Base-by-base conservation (phyloP, 225 moss, liverwort and hornwort species). In the Ulota crispa region DNA sequence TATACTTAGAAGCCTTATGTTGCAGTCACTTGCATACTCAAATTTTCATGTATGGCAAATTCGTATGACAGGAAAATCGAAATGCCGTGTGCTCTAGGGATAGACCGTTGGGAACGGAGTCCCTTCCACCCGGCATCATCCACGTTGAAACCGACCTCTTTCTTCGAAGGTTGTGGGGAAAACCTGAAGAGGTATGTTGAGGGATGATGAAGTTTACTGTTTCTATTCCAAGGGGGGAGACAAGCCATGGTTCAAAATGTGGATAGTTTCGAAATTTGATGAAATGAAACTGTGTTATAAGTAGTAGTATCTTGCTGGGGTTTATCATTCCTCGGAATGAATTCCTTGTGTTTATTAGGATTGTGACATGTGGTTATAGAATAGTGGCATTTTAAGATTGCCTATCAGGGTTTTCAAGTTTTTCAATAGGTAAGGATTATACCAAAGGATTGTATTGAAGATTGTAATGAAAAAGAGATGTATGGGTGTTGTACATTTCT, bases 101-200 rank as follows among this genome's bases (percentile, higher is more conserved):
- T 64, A 88, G 59, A 80, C 86, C 88, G n/a, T 88, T 43, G 52
- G 90, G 90, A 84, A 90, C 90, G 28, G 87, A 86, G 75, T 42
- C 42, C 31, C 87, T 90, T 73, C 90, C 90, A 72, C 80, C 77
- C 80, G 88, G 85, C 50, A 90, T 90, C 42, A 79, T 86, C 2
- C 76, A 86, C 77, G 26, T 70, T 42, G 76, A 81, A 50, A 76
- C 90, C 8, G 90, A 90, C 68, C 88, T 88, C 76, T 90, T 85
- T 82, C 90, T 82, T 70, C 88, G 90, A 53, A 86, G 90, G 73
- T 77, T 90, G 36, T 90, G 90, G 90, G 90, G 90, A 32, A 88
- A 81, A 43, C 90, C 90, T 82, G 90, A 87, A 80, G 88, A 88
- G 90, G 90, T 90, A 88, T 45, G n/a, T 62, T 69, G 64, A 55